Base-by-base conservation (phyloP, 1,139 yeast genomes). In the Lodderomyces parapsilosis region DNA sequence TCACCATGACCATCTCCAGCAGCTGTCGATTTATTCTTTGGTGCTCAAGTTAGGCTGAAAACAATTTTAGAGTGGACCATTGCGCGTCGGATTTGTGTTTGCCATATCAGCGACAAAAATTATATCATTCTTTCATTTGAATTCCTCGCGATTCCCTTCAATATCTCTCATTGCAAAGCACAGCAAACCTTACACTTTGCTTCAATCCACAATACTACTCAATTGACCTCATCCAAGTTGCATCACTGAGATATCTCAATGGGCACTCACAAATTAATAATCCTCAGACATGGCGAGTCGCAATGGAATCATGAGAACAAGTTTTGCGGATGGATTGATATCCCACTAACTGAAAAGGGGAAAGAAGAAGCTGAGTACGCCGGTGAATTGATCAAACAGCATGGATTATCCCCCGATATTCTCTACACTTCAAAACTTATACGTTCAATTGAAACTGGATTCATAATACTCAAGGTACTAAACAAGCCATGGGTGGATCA, bases 271-370 rank as follows among this genome's bases (percentile, higher is more conserved):
- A 74, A 69, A 44, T 60, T 81, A 18, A 68, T 82, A 5, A 68
- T 81, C 7, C 70, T 82, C 34, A 76, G 95, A 53, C 94, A 86
- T 56, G 95, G 95, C 2, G 86, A 86, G 55, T 81, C 88, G 15
- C 78, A 80, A 56, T 79, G 87, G 77, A 86, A 86, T 57, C 78
- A 83, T 51, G 78, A 76, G 43, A 81, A 84, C 58, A 71, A 76
- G 49, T 86, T 86, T 59, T 84, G 93, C 56, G 95, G 95, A 1
- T 86, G 95, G 95, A 75, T 83, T n/a, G 93, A 86, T 60, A 80
- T 85, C 9, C 76, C 76, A 31, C 63, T 86, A 43, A 78, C 87
- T 4, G 73, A 65, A 1, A 76, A 76, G 48, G 94, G 95, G 2
- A 63, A 71, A 47, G 52, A 63, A 9, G 93, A 86, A 57, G 94